Conservation (phyloP, 177 flowering plant species). For the Vitis hybrid region DNA sequence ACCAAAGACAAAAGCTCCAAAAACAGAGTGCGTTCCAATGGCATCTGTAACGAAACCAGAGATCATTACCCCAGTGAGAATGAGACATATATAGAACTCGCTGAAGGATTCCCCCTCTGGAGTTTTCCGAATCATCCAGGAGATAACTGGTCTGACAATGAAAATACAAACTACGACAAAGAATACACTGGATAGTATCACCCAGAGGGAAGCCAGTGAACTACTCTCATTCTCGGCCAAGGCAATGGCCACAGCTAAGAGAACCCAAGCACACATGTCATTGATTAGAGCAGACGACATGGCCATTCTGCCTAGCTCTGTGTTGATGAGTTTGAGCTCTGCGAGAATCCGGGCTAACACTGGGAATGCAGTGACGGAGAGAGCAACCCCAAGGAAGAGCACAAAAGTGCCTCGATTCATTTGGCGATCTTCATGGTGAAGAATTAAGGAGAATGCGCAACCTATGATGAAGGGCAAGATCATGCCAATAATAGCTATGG, state of each 20-base stretch:
- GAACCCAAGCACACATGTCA: conserved; percentile 55
- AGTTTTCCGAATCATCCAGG: conserved; percentile 33
- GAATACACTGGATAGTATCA: conserved; percentile 25
- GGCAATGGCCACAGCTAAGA: conserved; percentile 57
- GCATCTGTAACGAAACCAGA: conserved; percentile 56
- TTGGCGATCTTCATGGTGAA: not conserved
- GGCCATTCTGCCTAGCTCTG: conserved; percentile 57
- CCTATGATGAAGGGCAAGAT: conserved; percentile 45
- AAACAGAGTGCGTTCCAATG: conserved; percentile 53
- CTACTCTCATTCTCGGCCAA: conserved; percentile 27
- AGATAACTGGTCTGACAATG: conserved; percentile 30
- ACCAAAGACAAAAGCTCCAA: conserved; percentile 64
- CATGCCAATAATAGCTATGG: conserved; percentile 45
- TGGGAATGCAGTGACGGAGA: conserved; percentile 64
- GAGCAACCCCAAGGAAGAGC: conserved; percentile 55
- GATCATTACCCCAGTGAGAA: conserved; percentile 58
- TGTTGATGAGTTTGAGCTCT: conserved; percentile 51
- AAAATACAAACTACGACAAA: conserved; percentile 37
- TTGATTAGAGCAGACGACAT: conserved; percentile 55
- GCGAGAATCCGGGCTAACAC: conserved; percentile 58
- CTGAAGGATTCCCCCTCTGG: conserved; percentile 45
- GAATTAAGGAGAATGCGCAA: conserved; percentile 25
- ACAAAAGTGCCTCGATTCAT: conserved; percentile 30
- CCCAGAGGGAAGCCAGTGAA: conserved; percentile 30
- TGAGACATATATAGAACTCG: conserved; percentile 45